Percentiles rank a stretch among this genome's conserved stretches.
Conservation (phyloP, 441 rosid species). For the Eruca vesicaria region DNA sequence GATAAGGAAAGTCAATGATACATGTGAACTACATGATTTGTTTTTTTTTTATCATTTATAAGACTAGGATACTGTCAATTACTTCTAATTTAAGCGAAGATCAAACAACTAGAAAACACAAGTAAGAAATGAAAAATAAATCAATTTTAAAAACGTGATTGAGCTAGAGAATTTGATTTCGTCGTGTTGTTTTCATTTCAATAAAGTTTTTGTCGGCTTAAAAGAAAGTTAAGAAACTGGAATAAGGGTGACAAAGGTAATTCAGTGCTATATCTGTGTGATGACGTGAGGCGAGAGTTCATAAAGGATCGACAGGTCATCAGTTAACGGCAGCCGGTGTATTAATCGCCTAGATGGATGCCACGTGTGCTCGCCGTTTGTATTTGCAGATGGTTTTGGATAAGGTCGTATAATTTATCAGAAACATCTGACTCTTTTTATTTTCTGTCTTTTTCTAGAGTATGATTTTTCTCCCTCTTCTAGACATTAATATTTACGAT, state of each 20-base stretch:
- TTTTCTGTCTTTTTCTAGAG: background rate
- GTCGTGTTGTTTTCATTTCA: background rate
- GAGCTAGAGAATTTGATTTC: background rate
- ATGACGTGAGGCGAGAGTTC: constrained; percentile 6
- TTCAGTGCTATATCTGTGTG: background rate
- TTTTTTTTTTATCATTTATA: too few species aligned
- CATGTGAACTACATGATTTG: too few species aligned
- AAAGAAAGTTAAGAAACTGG: background rate
- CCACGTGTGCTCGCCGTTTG: constrained; percentile 7
- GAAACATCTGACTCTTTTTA: background rate
- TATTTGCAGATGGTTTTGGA: constrained; percentile 8
- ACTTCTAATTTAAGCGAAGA: background rate
- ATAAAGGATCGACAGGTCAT: constrained; percentile 13
- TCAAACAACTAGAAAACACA: background rate
- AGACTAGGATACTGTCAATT: too few species aligned
- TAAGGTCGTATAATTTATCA: constrained; percentile 15
- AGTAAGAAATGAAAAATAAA: background rate
- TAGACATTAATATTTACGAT: background rate
- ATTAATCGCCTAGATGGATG: background rate
- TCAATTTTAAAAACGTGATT: background rate
- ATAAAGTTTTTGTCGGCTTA: background rate
- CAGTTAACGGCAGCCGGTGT: background rate
- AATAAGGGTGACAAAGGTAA: background rate
- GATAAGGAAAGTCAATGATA: too few species aligned
- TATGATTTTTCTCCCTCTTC: background rate